Evolutionary conservation across 768 basidiomycete species (phyloP), one percentile per base, ranked within the genome.

Genomic region (Dentipellis sp.): DNA sequence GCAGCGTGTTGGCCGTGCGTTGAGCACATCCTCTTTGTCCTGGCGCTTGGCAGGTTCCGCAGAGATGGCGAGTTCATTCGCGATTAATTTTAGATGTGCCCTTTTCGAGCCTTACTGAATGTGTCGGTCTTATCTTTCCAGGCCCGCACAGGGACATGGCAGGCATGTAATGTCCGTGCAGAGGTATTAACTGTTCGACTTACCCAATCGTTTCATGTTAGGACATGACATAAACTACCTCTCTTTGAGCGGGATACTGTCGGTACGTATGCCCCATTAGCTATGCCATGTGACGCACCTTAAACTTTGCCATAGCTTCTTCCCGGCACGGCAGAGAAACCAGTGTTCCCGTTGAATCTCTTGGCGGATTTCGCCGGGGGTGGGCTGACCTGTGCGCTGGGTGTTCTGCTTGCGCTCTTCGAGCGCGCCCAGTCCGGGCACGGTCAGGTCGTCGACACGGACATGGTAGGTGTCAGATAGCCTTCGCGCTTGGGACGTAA

Each of bases 141-240:
- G 88, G 89, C 8, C 75, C 81, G 0, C 78, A 87, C 59, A 82
- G 80, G 62, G 74, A 83, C 62, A 88, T 88, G 86, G 90, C 90
- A 35, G 88, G 87, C 84, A 64, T 29, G 75, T 63, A 14, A 36
- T 54, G 14, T 51, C 55, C 37, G 39, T 46, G 11, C 34, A 58
- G 19, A 42, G n/a, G 35, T 22, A 10, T 42, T 21, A 14, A 39
- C 5, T 8, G n/a, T 19, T 42, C 52, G 45, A 42, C n/a, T 17
- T 50, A 16, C 42, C 48, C 14, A 50, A 12, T 23, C 23, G 19
- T 8, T 22, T 16, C 38, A 35, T 56, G 10, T 17, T 46, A 83
- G 90, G 90, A 16, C 90, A 93, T 64, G 90, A 93, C 64, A 78
- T 92, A 55, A 92, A 91, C 67, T 92, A 91, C 65, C 76, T 91